Base-by-base conservation (phyloP, 768 basidiomycete species). In the Suillus hirtellus region DNA sequence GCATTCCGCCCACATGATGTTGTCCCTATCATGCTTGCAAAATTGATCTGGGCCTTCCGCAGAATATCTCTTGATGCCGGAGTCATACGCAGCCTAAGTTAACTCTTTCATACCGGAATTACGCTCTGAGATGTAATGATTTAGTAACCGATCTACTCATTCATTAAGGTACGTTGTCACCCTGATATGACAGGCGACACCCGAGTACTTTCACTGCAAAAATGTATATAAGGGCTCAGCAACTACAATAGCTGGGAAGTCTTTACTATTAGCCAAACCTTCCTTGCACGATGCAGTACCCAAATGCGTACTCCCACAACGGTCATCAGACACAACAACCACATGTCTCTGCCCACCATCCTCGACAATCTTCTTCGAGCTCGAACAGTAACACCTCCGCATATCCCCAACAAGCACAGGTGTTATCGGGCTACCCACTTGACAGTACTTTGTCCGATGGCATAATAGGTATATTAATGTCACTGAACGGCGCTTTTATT, bases 81-180 rank as follows among this genome's bases (percentile, higher is more conserved):
- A 74, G 69, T 70, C 68, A 75, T 73, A 68, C 21, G 21, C 70
- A 66, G 73, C 74, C 69, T 37, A 37, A 37, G 8, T 76, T 73
- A 10, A 27, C 50, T 66, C 64, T 63, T 63, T 71, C 72, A 72
- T 68, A 72, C 73, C 75, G 75, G 71, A 64, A 70, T 72, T 71
- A 70, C 75, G 66, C 71, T 72, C 66, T 68, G 46, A 71, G 68
- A 76, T 68, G 75, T 75, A 75, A 75, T 75, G 68, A 76, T 75
- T 76, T 72, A 75, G 74, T 75, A 75, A 75, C 74, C 50, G 61
- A 47, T 75, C 67, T 62, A 52, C 24, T 1, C 7, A 47, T 75
- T 72, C 75, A 75, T 75, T 75, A 75, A 75, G 74, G 74, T 74
- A 75, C 74, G 67, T 71, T 74, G 71, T 74, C 71, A 77, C 69